Percentiles rank a stretch among this genome's conserved stretches.
These are phyloP conservation scores for Colletotrichum limetticola DNA, from an alignment of 2,329 filamentous ascomycete genomes.

Conservation along the genomic window DNA sequence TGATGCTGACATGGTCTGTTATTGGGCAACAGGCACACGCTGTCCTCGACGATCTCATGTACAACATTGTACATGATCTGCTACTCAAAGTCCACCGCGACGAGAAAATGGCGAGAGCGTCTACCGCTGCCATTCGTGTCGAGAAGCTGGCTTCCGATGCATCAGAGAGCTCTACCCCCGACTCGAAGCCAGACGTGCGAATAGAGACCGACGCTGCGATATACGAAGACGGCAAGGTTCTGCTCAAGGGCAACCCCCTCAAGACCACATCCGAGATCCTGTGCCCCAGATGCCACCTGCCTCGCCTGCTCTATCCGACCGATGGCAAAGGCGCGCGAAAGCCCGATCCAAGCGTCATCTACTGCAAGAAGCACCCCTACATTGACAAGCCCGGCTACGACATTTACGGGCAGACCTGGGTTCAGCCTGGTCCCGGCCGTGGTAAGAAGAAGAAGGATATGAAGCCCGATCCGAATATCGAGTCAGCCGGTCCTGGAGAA, in stretches of 20 bases:
- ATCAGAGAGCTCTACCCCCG: conserved; percentile 62
- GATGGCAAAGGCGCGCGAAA: conserved; percentile 74
- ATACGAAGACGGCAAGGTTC: conserved; percentile 76
- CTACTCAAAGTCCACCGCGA: conserved; percentile 80
- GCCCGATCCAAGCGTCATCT: conserved; percentile 74
- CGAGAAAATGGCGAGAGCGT: conserved; percentile 79
- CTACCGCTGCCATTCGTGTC: conserved; percentile 71
- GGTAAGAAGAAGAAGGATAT: conserved; percentile 85
- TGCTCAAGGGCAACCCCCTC: conserved; percentile 78
- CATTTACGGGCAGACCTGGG: conserved; percentile 86
- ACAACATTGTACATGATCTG: conserved; percentile 81
- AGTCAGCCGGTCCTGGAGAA: conserved; percentile 59
- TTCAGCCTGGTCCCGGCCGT: conserved; percentile 74
- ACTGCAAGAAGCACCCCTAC: conserved; percentile 84
- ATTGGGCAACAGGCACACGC: conserved; percentile 61
- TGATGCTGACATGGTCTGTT: conserved; percentile 22
- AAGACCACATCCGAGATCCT: conserved; percentile 77
- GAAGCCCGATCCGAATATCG: conserved; percentile 64
- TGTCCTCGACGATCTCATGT: conserved; percentile 79
- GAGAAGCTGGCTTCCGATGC: conserved; percentile 70
- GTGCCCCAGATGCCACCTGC: conserved; percentile 80
- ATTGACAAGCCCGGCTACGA: conserved; percentile 81
- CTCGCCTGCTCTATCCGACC: conserved; percentile 77
- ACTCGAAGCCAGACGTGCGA: conserved; percentile 65
- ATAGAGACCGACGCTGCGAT: conserved; percentile 75